These are phyloP conservation scores for Tremella yokohamensis DNA, from an alignment of 768 basidiomycete genomes.

Conservation along the genomic window DNA sequence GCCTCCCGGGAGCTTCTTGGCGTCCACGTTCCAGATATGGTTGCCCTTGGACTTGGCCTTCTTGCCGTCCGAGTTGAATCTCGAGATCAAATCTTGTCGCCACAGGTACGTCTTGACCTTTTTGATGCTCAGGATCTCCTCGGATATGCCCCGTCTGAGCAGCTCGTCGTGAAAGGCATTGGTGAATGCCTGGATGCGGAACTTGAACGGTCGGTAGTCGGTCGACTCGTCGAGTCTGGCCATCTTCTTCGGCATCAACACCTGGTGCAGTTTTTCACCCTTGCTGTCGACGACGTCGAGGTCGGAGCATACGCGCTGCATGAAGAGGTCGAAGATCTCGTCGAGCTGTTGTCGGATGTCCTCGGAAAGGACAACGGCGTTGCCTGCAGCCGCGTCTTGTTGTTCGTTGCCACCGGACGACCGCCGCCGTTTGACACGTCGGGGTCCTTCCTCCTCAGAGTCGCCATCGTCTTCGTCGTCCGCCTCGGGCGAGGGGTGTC, in stretches of 20 bases:
- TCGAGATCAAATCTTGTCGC: slow-evolving; percentile 83
- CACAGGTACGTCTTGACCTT: slow-evolving; percentile 94
- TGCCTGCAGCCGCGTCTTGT: slow-evolving; percentile 14
- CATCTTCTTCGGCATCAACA: slow-evolving; percentile 97
- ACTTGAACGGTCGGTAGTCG: slow-evolving; percentile 98
- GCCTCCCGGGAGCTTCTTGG: slow-evolving; percentile 64
- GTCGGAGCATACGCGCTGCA: slow-evolving; percentile 84
- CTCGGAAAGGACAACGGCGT: slow-evolving; percentile 39
- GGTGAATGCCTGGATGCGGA: slow-evolving; percentile 96
- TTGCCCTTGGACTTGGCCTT: slow-evolving; percentile 99
- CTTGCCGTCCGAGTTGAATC: slow-evolving; percentile 98
- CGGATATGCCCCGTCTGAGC: slow-evolving; percentile 69
- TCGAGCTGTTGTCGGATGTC: slow-evolving; percentile 81
- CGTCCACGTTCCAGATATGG: slow-evolving; percentile 98
- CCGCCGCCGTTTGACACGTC: slow-evolving; percentile 38
- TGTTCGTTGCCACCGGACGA: slow-evolving; percentile 34
- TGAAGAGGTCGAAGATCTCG: slow-evolving; percentile 82
- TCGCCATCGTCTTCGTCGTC: slow-evolving; percentile 40
- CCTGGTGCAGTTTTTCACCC: slow-evolving; percentile 95
- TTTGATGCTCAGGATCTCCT: slow-evolving; percentile 94
- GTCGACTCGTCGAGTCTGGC: slow-evolving; percentile 90
- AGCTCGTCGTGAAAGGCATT: slow-evolving; percentile 92
- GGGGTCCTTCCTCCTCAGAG: slow-evolving; percentile 37
- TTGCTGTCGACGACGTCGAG: slow-evolving; percentile 87
- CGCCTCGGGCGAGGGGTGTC: slow-evolving; percentile 36